A percentile compares a stretch with the other conserved stretches of the same genome.
Evolutionary conservation across 805 yeast genomes (phyloP).

Genomic region (Metschnikowia henanensis): DNA sequence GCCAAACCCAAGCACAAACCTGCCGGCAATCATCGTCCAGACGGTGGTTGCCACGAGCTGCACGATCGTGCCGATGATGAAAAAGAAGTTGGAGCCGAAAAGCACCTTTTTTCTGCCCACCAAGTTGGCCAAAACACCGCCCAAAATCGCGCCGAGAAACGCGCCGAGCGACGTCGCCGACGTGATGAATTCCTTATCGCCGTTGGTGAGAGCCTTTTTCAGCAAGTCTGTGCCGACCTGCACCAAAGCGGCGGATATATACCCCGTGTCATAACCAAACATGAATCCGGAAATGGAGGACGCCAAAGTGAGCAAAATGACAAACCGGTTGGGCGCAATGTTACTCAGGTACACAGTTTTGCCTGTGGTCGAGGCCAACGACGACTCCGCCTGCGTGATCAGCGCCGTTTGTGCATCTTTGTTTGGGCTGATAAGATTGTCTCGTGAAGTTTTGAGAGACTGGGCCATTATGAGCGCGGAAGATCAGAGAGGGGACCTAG

Average conservation of each 20-base stretch:
- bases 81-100: conserved; percentile 78
- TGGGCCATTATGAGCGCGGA: neutral
- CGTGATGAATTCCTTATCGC: conserved; percentile 87
- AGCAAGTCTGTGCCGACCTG: conserved; percentile 74
- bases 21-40: conserved; percentile 91
- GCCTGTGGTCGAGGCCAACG: conserved; percentile 9
- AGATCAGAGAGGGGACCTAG: neutral
- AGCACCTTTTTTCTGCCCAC: conserved; percentile 85
- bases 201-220: conserved; percentile 54
- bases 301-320: conserved; percentile 65
- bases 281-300: conserved; percentile 93
- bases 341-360: conserved; percentile 9
- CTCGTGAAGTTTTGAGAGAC: conserved; percentile 9
- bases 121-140: conserved; percentile 81
- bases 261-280: conserved; percentile 98
- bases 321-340: conserved; percentile 45
- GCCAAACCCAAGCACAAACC: conserved; percentile 94
- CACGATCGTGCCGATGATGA: conserved; percentile 79
- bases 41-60: conserved; percentile 80
- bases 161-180: conserved; percentile 97
- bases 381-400: conserved; percentile 8
- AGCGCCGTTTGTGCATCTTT: conserved; percentile 8
- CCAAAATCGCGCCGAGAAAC: conserved; percentile 69
- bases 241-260: conserved; percentile 90
- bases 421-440: conserved; percentile 1